Evolutionary conservation across 106 monocot genomes (phyloP).

Genomic region (Dioscorea alata): DNA sequence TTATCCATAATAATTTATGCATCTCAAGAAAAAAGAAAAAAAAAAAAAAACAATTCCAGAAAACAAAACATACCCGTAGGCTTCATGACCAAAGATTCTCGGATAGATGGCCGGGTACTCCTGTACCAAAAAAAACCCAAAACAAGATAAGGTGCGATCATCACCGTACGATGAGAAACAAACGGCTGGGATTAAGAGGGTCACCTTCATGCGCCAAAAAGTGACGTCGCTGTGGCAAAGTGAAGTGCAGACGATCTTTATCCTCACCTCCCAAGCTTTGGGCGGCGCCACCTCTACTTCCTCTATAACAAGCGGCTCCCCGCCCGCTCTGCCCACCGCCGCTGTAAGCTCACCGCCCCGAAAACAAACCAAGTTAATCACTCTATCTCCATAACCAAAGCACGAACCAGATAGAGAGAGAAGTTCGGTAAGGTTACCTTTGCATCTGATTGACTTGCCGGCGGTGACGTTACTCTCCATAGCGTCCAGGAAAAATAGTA

Average conservation of each 20-base stretch:
- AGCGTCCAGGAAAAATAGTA: too few species aligned
- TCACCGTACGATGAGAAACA: too few species aligned
- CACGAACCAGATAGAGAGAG: too few species aligned
- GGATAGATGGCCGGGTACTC: constrained; percentile 47
- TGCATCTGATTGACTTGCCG: constrained; percentile 20
- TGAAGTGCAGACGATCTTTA: constrained; percentile 87
- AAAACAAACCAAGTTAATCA: neutral
- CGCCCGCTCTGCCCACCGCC: constrained; percentile 67
- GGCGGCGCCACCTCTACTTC: constrained; percentile 76
- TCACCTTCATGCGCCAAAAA: constrained; percentile 71
- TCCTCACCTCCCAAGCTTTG: constrained; percentile 51
- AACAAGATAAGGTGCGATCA: too few species aligned
- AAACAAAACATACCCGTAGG: constrained; percentile 47
- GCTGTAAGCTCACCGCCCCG: constrained; percentile 21
- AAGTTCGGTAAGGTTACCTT: constrained; percentile 1
- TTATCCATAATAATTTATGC: too few species aligned
- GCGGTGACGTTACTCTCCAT: neutral
- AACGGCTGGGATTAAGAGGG: too few species aligned
- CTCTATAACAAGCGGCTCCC: constrained; percentile 57
- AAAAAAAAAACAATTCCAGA: too few species aligned
- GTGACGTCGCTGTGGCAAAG: constrained; percentile 90
- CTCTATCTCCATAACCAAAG: too few species aligned
- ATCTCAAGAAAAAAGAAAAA: too few species aligned
- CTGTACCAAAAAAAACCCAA: constrained; percentile 4
- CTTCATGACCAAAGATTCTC: constrained; percentile 77